phyloP scores from a whole-genome alignment of 192 early-diverging fungal genomes.

The Mycoemilia scoparia region DNA sequence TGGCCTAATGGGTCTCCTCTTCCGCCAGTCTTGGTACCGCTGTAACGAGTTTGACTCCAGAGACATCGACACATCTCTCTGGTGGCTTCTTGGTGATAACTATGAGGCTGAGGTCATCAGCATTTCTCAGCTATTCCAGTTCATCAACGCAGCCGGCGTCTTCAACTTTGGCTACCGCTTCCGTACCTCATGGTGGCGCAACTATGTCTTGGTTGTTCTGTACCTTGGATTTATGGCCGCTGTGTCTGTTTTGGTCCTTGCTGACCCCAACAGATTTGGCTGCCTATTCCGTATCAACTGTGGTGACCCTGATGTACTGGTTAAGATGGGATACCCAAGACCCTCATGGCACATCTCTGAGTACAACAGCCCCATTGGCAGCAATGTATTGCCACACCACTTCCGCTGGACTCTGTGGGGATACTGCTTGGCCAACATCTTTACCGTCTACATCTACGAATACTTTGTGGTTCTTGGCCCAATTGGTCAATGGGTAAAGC shows the following conservation, averaged over 20 bases:
- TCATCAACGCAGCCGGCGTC: slow-evolving; percentile 45
- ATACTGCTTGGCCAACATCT: slow-evolving; percentile 19
- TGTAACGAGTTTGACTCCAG: slow-evolving; percentile 64
- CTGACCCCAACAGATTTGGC: slow-evolving; percentile 43
- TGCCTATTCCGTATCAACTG: slow-evolving; percentile 62
- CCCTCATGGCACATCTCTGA: slow-evolving; percentile 22
- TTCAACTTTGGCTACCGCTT: slow-evolving; percentile 53
- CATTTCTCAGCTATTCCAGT: slow-evolving; percentile 47
- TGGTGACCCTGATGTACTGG: slow-evolving; percentile 26
- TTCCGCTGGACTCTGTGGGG: slow-evolving; percentile 47
- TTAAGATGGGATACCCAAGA: slow-evolving; percentile 18
- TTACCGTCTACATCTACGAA: slow-evolving; percentile 28
- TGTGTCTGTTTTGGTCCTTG: slow-evolving; percentile 35
- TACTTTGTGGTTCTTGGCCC: slow-evolving; percentile 33
- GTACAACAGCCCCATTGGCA: slow-evolving; percentile 46
- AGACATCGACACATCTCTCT: slow-evolving; percentile 38
- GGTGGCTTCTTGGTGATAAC: slow-evolving; percentile 75
- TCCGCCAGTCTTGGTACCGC: slow-evolving; percentile 50
- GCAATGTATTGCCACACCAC: slow-evolving; percentile 49
- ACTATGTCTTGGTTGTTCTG: slow-evolving; percentile 37
- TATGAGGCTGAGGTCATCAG: slow-evolving; percentile 49
- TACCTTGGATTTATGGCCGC: slow-evolving; percentile 31
- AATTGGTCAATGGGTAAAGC: slow-evolving; percentile 21
- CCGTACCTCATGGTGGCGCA: slow-evolving; percentile 40
- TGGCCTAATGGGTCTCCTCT: slow-evolving; percentile 38